Evolutionary conservation across 805 yeast genomes (phyloP), one percentile per base, ranked within the genome.

Genomic region (Suhomyces sp.): DNA sequence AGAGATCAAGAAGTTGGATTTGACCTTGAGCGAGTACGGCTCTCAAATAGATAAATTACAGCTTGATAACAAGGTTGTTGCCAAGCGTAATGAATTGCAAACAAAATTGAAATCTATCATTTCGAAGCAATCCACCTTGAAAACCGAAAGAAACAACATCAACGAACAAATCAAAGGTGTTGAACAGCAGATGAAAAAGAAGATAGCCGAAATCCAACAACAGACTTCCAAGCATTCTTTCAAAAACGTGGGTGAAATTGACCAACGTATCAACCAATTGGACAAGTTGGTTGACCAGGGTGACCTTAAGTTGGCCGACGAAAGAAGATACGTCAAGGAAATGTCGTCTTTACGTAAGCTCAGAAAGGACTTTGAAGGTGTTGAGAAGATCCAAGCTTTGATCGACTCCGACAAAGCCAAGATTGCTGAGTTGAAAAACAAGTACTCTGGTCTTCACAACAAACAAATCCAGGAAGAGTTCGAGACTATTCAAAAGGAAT

Each of bases 271-370:
- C 63, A 66, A 67, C 53, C 76, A 76, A 58, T 81, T 90, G 64
- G 97, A 94, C 67, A 80, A 78, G 43, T 76, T 80, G 59, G 85
- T 94, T 55, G 89, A 87, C 51, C 72, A 87, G 47, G 98, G 98
- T 57, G 72, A 79, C 44, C 78, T 94, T 67, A 82, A 89, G 61
- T 83, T 94, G 64, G 97, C 91, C 49, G 97, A 93, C 57, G 99
- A 94, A 80, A 86, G 89, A 76, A 80, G 84, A 65, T 72, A 79
- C 58, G 83, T 94, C 59, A 88, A 88, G 74, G 98, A 93, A 74
- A 87, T 90, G 79, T 80, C 90, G 48, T 71, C 85, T 44, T 81
- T 94, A 69, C 85, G 93, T 72, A 90, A 89, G 73, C 74, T 87
- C 66, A 83, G 85, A 65, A 87, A 86, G 69, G 92, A 86, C 68